Conservation (phyloP, 2,329 filamentous ascomycete species). For the Cyphellophora attinorum region DNA sequence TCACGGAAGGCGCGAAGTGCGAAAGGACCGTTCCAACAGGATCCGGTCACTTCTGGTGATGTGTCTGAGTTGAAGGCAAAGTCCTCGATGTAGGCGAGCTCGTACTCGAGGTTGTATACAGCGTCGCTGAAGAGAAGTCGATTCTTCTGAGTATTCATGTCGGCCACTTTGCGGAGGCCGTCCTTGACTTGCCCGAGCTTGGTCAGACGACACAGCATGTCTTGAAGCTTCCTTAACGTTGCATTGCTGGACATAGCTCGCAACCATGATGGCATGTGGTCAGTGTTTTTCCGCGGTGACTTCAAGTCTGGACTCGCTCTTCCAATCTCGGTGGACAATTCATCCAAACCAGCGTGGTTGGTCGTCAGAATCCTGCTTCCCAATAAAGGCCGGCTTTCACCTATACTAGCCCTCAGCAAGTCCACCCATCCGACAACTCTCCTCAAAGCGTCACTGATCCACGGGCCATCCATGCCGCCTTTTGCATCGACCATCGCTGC, state of each 20-base stretch:
- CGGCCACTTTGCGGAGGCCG: neutral
- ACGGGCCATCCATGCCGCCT: slow-evolving; percentile 8
- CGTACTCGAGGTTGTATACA: slow-evolving; percentile 10
- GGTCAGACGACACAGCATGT: neutral
- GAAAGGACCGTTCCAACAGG: neutral
- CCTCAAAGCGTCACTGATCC: slow-evolving; percentile 7
- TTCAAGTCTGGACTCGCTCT: neutral
- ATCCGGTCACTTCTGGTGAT: neutral
- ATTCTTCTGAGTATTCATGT: slow-evolving; percentile 3
- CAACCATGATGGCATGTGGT: neutral
- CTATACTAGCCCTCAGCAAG: slow-evolving; percentile 7
- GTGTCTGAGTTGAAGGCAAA: neutral
- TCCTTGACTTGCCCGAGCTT: neutral
- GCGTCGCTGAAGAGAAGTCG: slow-evolving; percentile 8
- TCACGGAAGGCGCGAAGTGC: slow-evolving; percentile 2
- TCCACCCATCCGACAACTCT: slow-evolving; percentile 10
- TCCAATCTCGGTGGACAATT: too few species aligned
- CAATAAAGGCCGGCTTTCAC: neutral
- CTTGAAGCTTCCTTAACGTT: neutral
- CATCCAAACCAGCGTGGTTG: too few species aligned
- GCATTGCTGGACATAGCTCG: neutral
- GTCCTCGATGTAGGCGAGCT: slow-evolving; percentile 3
- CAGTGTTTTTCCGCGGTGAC: neutral
- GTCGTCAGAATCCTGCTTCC: neutral
- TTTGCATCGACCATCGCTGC: slow-evolving; percentile 6